Evolutionary conservation across 441 rosid genomes (phyloP).

Genomic region (Gossypium schwendimanii): DNA sequence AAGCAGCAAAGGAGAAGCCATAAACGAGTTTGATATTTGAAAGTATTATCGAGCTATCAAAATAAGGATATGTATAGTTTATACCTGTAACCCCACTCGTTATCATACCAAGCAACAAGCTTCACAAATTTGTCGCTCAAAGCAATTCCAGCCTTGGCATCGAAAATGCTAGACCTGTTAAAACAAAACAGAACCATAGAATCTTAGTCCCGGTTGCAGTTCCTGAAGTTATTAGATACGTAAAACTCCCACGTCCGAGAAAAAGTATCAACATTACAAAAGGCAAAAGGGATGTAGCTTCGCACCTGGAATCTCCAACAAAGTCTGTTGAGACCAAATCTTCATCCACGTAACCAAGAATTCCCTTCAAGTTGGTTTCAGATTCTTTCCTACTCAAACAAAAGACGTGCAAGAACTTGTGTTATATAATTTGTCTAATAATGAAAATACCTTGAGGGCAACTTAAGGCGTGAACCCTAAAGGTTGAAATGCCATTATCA

Average conservation of each 20-base stretch:
- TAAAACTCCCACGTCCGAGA: background rate
- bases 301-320: conserved; percentile 44
- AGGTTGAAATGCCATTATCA: background rate
- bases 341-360: conserved; percentile 56
- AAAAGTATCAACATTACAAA: background rate
- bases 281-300: background rate
- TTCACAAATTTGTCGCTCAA: conserved; percentile 45
- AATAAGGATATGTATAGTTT: conserved; percentile 9
- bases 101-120: conserved; percentile 58
- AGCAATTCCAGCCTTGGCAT: conserved; percentile 69
- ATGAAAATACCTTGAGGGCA: background rate
- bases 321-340: conserved; percentile 59
- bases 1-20: background rate
- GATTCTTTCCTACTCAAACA: conserved; percentile 42
- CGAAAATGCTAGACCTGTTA: conserved; percentile 58
- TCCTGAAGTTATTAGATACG: background rate
- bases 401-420: background rate
- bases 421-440: background rate
- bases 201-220: background rate
- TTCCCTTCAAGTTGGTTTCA: conserved; percentile 50
- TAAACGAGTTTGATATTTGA: background rate
- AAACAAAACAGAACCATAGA: background rate
- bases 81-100: conserved; percentile 71
- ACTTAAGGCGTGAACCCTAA: background rate
- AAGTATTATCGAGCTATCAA: background rate